Conservation (phyloP, 163 green algal genomes). For the Chlorella variabilis region DNA sequence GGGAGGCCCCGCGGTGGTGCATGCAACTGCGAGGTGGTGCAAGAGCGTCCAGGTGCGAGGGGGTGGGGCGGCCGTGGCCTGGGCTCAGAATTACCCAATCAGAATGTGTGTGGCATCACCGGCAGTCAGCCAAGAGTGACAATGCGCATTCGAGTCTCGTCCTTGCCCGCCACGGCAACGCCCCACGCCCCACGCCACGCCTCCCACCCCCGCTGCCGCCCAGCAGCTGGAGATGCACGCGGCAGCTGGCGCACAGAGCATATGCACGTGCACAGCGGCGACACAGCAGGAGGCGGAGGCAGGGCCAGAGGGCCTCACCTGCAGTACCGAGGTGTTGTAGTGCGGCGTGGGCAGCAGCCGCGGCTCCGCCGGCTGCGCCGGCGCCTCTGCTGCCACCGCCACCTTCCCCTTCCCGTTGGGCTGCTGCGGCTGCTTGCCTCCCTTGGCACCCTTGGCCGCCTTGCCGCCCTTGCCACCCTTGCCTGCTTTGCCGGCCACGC, state of each 20-base stretch:
- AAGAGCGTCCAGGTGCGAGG: no score
- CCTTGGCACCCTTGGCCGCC: neutral
- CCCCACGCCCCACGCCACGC: neutral
- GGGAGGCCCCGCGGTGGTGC: no score
- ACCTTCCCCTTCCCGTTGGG: neutral
- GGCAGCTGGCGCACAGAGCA: no score
- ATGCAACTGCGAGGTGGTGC: neutral
- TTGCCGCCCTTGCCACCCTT: neutral
- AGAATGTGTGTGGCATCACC: slow-evolving; percentile 35
- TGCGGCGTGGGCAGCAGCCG: slow-evolving; percentile 60
- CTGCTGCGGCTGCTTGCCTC: slow-evolving; percentile 4
- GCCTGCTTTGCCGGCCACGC: neutral
- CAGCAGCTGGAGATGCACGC: no score
- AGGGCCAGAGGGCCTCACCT: slow-evolving; percentile 1
- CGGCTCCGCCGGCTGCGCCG: neutral
- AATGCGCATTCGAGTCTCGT: slow-evolving; percentile 35
- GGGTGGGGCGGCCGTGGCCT: no score
- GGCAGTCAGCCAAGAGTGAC: slow-evolving; percentile 27
- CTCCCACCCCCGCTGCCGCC: neutral
- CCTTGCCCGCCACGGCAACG: slow-evolving; percentile 16
- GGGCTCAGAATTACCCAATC: slow-evolving; percentile 50
- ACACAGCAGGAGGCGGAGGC: neutral
- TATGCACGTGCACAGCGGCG: neutral
- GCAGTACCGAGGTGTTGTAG: slow-evolving; percentile 71
- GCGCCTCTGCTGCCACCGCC: slow-evolving; percentile 5